phyloP scores from a whole-genome alignment of 768 basidiomycete species.

The Naganishia vaughanmartiniae region DNA sequence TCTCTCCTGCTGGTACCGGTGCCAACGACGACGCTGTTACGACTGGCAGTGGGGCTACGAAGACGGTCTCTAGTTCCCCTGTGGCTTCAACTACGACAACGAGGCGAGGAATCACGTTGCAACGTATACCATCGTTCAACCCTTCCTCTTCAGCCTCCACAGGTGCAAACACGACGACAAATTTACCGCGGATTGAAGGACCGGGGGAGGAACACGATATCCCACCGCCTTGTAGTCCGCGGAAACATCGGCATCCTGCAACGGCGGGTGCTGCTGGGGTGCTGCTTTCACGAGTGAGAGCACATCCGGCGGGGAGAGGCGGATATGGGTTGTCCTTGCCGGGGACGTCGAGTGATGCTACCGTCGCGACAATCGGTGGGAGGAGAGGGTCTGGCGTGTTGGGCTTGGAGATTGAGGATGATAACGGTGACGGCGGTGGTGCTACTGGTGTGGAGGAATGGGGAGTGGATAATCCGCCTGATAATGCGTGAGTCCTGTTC shows the following conservation, averaged over 20 bases:
- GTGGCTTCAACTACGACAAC: neutral
- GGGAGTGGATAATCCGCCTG: conserved; percentile 34
- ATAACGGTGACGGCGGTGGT: conserved; percentile 27
- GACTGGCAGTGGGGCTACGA: neutral
- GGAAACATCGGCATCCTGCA: conserved; percentile 38
- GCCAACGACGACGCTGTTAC: neutral
- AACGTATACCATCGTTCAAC: neutral
- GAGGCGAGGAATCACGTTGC: neutral
- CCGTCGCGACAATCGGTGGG: conserved; percentile 42
- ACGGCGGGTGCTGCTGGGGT: conserved; percentile 32
- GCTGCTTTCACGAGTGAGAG: conserved; percentile 44
- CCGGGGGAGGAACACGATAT: conserved; percentile 28
- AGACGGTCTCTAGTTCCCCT: conserved; percentile 9
- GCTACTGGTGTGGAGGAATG: conserved; percentile 23
- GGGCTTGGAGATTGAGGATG: conserved; percentile 26
- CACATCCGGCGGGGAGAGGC: conserved; percentile 30
- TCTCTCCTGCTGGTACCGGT: neutral
- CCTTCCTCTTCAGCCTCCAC: neutral
- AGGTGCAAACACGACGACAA: no score
- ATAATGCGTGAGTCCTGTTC: conserved; percentile 43
- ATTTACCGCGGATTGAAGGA: no score
- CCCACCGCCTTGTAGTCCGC: conserved; percentile 43
- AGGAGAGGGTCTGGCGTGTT: conserved; percentile 36
- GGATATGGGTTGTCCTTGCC: conserved; percentile 9
- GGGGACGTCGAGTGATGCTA: conserved; percentile 27